Conservation (phyloP, 352 stramenopile species). For the Poterioochromonas sp. region DNA sequence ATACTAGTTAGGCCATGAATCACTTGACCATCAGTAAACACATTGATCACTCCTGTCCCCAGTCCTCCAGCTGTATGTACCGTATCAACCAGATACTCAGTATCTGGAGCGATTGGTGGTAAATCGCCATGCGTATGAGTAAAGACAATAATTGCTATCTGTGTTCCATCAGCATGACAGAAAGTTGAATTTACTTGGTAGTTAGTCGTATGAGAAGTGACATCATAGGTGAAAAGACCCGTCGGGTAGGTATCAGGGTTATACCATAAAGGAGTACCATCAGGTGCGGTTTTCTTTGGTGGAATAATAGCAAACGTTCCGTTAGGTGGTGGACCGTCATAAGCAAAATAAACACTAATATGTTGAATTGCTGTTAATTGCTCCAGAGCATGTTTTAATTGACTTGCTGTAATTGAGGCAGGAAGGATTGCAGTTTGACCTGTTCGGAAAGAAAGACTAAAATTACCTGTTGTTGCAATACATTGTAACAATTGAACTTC, state of each 20-base stretch:
- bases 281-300: conserved; percentile 33
- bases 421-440: conserved; percentile 46
- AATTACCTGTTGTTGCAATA: conserved; percentile 56
- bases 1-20: background rate
- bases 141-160: conserved; percentile 21
- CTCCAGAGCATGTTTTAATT: conserved; percentile 54
- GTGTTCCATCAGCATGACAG: background rate
- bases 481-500: conserved; percentile 66
- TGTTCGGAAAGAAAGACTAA: conserved; percentile 59
- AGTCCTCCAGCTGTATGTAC: background rate
- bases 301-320: conserved; percentile 42
- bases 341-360: conserved; percentile 49
- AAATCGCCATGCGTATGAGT: conserved; percentile 21
- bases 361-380: conserved; percentile 54
- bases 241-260: background rate
- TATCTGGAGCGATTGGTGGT: background rate
- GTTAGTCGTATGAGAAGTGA: background rate
- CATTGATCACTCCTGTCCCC: background rate
- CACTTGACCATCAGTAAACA: background rate
- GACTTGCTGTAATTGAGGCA: conserved; percentile 50
- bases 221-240: background rate
- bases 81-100: background rate
- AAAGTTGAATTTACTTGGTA: conserved; percentile 7
- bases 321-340: conserved; percentile 44
- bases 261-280: conserved; percentile 35